These are phyloP conservation scores for Naganishia sp. DNA, from an alignment of 1,284 basidiomycete genomes.

Conservation along the genomic window DNA sequence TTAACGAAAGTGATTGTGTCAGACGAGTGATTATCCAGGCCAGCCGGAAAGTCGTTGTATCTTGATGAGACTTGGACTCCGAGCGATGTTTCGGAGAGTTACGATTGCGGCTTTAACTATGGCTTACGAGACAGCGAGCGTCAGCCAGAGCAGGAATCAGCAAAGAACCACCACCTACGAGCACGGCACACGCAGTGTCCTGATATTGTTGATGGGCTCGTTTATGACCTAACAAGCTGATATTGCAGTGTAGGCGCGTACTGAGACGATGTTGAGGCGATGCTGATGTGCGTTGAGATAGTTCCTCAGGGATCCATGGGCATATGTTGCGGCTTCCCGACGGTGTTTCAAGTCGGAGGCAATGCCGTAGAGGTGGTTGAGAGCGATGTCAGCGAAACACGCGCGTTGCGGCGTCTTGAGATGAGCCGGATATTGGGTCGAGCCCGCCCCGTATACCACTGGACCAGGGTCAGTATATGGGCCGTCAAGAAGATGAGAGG, in stretches of 20 bases:
- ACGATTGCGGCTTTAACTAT: no score
- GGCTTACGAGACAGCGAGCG: no score
- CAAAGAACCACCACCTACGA: neutral
- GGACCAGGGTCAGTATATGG: neutral
- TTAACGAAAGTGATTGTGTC: neutral
- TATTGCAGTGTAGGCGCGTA: no score
- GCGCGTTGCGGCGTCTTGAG: neutral
- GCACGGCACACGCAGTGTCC: no score
- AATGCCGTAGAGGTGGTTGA: no score
- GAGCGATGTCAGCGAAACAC: neutral
- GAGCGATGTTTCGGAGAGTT: no score
- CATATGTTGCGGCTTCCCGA: no score
- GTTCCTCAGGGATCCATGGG: no score
- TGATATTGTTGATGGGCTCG: neutral
- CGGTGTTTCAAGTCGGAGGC: no score
- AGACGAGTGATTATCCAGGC: neutral
- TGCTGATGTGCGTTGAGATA: no score
- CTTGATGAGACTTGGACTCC: neutral
- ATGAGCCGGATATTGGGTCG: neutral
- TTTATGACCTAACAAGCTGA: conserved; percentile 24
- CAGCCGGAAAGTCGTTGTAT: neutral
- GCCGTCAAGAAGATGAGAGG: neutral
- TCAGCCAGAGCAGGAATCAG: neutral
- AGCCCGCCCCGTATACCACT: neutral
- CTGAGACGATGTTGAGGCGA: neutral